phyloP scores from a whole-genome alignment of 768 basidiomycete genomes.

The Amanita exitialis region DNA sequence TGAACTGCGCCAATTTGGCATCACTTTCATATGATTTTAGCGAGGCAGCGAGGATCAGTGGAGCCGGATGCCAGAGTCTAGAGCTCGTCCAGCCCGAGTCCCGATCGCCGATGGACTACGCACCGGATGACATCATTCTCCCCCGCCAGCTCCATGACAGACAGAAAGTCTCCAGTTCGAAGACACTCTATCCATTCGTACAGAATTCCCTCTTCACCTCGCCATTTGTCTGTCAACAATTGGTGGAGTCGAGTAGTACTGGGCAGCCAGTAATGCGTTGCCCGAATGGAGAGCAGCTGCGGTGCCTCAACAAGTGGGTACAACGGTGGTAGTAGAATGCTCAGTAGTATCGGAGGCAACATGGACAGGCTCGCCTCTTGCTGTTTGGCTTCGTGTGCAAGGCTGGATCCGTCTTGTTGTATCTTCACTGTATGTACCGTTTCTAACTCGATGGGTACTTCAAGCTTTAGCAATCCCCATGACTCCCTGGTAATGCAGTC shows the following conservation, averaged over 20 bases:
- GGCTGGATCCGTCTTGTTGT: slow-evolving; percentile 14
- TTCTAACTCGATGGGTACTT: slow-evolving; percentile 57
- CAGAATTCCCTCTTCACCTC: slow-evolving; percentile 46
- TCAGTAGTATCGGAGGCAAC: slow-evolving; percentile 56
- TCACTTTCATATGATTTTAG: slow-evolving; percentile 40
- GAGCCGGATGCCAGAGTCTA: slow-evolving; percentile 50
- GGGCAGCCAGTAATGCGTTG: slow-evolving; percentile 52
- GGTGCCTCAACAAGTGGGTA: slow-evolving; percentile 54
- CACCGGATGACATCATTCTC: slow-evolving; percentile 28
- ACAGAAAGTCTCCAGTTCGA: slow-evolving; percentile 55
- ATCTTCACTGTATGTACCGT: slow-evolving; percentile 29
- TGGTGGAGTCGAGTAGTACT: slow-evolving; percentile 23
- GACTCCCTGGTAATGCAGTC: slow-evolving; percentile 45
- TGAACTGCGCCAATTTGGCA: slow-evolving; percentile 43
- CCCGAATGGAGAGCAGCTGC: slow-evolving; percentile 40
- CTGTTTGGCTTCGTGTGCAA: slow-evolving; percentile 1
- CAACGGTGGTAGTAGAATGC: slow-evolving; percentile 36
- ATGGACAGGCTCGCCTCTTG: slow-evolving; percentile 22
- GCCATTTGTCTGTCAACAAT: slow-evolving; percentile 47
- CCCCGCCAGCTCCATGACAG: slow-evolving; percentile 26
- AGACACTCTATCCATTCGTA: slow-evolving; percentile 69
- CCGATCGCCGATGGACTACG: slow-evolving; percentile 10
- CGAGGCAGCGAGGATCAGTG: slow-evolving; percentile 36
- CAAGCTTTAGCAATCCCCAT: slow-evolving; percentile 38
- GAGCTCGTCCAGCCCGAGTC: slow-evolving; percentile 4